phyloP scores from a whole-genome alignment of 768 basidiomycete genomes.

The Lentinula sp. region DNA sequence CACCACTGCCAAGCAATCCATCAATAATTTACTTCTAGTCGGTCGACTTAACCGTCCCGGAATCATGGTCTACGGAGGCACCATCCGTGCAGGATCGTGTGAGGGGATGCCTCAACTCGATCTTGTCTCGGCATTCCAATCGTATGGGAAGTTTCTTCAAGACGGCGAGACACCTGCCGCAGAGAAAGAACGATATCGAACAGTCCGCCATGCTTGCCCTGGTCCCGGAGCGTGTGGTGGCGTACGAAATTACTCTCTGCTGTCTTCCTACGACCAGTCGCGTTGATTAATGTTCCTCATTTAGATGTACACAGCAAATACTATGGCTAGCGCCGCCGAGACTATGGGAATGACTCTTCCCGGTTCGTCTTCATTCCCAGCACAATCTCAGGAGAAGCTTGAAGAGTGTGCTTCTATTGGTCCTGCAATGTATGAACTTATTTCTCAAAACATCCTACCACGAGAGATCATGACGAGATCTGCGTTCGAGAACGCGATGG shows the following conservation, averaged over 20 bases:
- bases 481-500: slow-evolving; percentile 98
- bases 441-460: slow-evolving; percentile 89
- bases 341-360: slow-evolving; percentile 95
- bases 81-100: slow-evolving; percentile 90
- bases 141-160: slow-evolving; percentile 92
- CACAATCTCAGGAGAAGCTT: slow-evolving; percentile 84
- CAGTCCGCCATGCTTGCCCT: slow-evolving; percentile 91
- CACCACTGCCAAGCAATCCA: neutral
- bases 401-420: slow-evolving; percentile 81
- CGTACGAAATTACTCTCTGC: slow-evolving; percentile 36
- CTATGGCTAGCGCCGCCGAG: slow-evolving; percentile 95
- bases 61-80: slow-evolving; percentile 96
- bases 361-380: slow-evolving; percentile 96
- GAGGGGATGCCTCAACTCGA: slow-evolving; percentile 85
- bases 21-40: slow-evolving; percentile 38
- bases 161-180: slow-evolving; percentile 82
- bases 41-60: slow-evolving; percentile 95
- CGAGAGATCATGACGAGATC: slow-evolving; percentile 94
- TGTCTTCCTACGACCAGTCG: neutral
- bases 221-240: slow-evolving; percentile 98
- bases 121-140: slow-evolving; percentile 95
- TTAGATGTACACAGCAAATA: slow-evolving; percentile 98
- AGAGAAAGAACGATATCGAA: slow-evolving; percentile 78
- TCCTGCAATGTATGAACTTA: slow-evolving; percentile 74
- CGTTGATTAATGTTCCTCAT: neutral